phyloP scores from a whole-genome alignment of 768 basidiomycete genomes.

The Hydnomerulius pinastri region DNA sequence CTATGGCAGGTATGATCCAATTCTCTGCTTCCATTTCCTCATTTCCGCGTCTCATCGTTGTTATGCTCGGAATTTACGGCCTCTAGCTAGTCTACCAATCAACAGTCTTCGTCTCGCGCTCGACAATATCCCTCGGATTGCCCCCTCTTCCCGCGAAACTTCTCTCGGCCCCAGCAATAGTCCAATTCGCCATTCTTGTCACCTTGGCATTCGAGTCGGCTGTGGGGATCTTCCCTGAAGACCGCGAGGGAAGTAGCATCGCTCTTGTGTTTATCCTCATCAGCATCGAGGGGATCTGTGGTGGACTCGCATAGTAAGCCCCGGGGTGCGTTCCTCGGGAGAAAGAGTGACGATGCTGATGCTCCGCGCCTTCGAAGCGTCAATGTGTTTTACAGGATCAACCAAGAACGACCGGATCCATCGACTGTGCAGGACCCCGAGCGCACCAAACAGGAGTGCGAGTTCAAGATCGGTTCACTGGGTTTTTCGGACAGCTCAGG shows the following conservation, averaged over 20 bases:
- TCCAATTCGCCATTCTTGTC: slow-evolving; percentile 67
- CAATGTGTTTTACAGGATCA: slow-evolving; percentile 83
- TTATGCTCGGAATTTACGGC: background rate
- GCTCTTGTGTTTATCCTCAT: slow-evolving; percentile 73
- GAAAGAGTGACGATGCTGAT: background rate
- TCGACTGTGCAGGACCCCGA: slow-evolving; percentile 51
- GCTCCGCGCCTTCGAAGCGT: slow-evolving; percentile 50
- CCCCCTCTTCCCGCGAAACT: slow-evolving; percentile 72
- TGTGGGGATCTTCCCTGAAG: slow-evolving; percentile 59
- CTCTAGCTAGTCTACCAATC: slow-evolving; percentile 80
- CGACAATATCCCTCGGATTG: slow-evolving; percentile 82
- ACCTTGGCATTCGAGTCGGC: slow-evolving; percentile 67
- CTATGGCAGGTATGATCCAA: slow-evolving; percentile 76
- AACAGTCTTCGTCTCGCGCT: slow-evolving; percentile 91
- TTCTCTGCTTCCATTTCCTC: slow-evolving; percentile 13
- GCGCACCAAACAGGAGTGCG: slow-evolving; percentile 70
- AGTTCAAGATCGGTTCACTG: slow-evolving; percentile 89
- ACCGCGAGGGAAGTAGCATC: slow-evolving; percentile 49
- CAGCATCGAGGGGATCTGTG: slow-evolving; percentile 88
- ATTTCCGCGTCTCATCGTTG: slow-evolving; percentile 4
- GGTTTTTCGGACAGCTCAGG: slow-evolving; percentile 85
- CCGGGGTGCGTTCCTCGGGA: background rate
- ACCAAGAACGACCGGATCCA: slow-evolving; percentile 63
- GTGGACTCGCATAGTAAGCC: slow-evolving; percentile 87
- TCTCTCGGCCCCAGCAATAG: slow-evolving; percentile 73